A percentile compares a stretch with the other conserved stretches of the same genome.
Evolutionary conservation across 108 stramenopile genomes (phyloP).

Genomic region (Schizochytrium sp.): DNA sequence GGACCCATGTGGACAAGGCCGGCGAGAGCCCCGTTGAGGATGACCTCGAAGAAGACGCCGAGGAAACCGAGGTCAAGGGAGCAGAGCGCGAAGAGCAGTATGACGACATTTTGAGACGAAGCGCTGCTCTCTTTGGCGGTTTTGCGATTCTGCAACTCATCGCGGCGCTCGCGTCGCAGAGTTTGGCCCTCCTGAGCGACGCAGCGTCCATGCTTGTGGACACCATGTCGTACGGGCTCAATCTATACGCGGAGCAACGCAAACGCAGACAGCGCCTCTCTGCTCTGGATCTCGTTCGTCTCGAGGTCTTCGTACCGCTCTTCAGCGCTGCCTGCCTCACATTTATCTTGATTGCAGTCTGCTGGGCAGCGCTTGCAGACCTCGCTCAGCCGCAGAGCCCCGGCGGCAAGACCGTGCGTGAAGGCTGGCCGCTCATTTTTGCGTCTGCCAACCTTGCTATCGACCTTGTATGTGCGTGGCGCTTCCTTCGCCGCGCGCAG

Average conservation of each 20-base stretch:
- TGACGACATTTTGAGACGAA: background rate
- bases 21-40: too few relatives aligned
- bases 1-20: too few relatives aligned
- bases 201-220: background rate
- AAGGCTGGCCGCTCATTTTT: too few relatives aligned
- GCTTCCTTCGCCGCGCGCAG: background rate
- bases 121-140: background rate
- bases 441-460: too few relatives aligned
- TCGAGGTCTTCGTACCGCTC: background rate
- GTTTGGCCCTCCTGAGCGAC: background rate
- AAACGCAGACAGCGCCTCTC: background rate
- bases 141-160: background rate
- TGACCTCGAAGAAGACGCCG: too few relatives aligned
- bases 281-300: background rate
- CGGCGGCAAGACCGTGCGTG: too few relatives aligned
- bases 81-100: background rate
- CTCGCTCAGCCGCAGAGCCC: background rate
- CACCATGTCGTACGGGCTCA: background rate
- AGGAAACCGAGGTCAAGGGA: too few relatives aligned
- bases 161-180: background rate
- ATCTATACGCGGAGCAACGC: constrained; percentile 6
- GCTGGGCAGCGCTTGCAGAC: background rate
- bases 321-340: background rate
- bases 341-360: background rate
- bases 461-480: too few relatives aligned